Conservation (phyloP, 352 stramenopile genomes). For the Phytophthora brassicae region DNA sequence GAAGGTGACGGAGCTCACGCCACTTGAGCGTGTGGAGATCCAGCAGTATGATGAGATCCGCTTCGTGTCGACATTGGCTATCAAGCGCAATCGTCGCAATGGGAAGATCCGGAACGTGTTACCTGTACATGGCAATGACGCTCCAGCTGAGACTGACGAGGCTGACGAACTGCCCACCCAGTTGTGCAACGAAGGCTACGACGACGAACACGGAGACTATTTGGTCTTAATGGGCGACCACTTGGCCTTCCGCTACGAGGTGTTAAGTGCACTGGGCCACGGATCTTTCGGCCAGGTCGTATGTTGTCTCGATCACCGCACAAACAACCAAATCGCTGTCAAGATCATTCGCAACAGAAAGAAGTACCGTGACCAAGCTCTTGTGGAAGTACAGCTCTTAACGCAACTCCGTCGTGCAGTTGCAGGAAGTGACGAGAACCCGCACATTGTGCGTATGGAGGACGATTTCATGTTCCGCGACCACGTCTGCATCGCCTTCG, state of each 20-base stretch:
- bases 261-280: constrained; percentile 94
- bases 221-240: constrained; percentile 93
- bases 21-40: constrained; percentile 56
- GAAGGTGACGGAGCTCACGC: constrained; percentile 41
- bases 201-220: constrained; percentile 98
- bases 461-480: constrained; percentile 93
- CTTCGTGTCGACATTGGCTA: constrained; percentile 43
- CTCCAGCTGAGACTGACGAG: constrained; percentile 2
- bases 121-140: constrained; percentile 24
- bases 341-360: constrained; percentile 99
- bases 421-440: constrained; percentile 27
- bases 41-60: constrained; percentile 46
- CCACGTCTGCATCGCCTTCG: constrained; percentile 97
- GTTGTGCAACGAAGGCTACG: constrained; percentile 92
- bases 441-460: constrained; percentile 89
- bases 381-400: constrained; percentile 96
- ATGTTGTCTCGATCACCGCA: constrained; percentile 88
- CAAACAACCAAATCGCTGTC: constrained; percentile 89
- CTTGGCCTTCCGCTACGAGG: constrained; percentile 93
- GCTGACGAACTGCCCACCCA: constrained; percentile 11
- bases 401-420: constrained; percentile 39
- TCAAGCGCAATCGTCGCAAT: constrained; percentile 38
- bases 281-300: constrained; percentile 99
- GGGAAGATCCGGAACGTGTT: constrained; percentile 36
- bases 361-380: constrained; percentile 95